These are phyloP conservation scores for Pseudogymnoascus sp. DNA, from an alignment of 2,329 filamentous ascomycete species.

Conservation along the genomic window DNA sequence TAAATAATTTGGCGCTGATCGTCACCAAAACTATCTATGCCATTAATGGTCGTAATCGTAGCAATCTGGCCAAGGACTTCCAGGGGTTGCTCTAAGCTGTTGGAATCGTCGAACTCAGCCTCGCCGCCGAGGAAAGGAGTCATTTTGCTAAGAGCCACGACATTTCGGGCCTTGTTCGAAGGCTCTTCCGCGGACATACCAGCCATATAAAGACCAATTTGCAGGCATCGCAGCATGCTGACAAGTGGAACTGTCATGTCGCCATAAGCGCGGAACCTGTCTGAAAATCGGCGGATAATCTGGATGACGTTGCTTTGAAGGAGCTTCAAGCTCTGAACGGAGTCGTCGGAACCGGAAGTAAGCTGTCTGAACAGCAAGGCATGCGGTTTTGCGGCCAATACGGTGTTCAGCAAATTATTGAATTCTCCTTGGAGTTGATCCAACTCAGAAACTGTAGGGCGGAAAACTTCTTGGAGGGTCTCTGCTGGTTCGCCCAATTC, in stretches of 20 bases:
- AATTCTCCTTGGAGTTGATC: constrained; percentile 75
- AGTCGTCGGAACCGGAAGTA: not conserved
- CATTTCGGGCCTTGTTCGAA: constrained; percentile 13
- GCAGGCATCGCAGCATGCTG: constrained; percentile 71
- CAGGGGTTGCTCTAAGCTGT: constrained; percentile 24
- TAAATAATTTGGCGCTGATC: constrained; percentile 49
- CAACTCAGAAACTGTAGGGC: constrained; percentile 62
- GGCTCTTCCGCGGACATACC: constrained; percentile 18
- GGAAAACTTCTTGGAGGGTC: constrained; percentile 58
- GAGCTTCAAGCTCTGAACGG: constrained; percentile 32
- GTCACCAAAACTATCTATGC: constrained; percentile 34
- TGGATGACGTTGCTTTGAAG: constrained; percentile 54
- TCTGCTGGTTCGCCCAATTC: constrained; percentile 60
- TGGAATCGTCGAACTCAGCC: not conserved
- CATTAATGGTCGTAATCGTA: constrained; percentile 41
- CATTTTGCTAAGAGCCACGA: constrained; percentile 33
- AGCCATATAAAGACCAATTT: constrained; percentile 63
- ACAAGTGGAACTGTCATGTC: constrained; percentile 74
- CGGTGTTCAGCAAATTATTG: constrained; percentile 57
- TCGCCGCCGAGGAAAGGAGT: constrained; percentile 51
- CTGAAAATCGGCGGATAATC: constrained; percentile 61
- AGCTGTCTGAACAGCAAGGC: constrained; percentile 19
- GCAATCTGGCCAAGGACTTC: constrained; percentile 46
- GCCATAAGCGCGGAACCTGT: constrained; percentile 70
- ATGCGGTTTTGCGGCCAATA: constrained; percentile 20